Conservation (phyloP, 1,284 basidiomycete species). For the Ceratobasidium sp. region DNA sequence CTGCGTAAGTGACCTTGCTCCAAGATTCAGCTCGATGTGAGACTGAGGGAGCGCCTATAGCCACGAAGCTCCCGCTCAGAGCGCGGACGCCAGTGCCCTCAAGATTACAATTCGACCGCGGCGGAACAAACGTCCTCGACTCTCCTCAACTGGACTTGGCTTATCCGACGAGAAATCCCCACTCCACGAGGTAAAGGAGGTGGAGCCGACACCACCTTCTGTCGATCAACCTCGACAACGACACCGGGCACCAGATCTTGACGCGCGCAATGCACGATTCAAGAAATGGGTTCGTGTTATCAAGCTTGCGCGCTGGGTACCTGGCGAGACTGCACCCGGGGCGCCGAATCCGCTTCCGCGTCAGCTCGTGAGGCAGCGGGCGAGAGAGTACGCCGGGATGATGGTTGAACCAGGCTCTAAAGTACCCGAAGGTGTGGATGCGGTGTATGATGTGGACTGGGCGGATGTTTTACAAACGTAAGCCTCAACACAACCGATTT, state of each 20-base stretch:
- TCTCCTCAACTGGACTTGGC: neutral
- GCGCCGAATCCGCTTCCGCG: slow-evolving; percentile 35
- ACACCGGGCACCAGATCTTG: slow-evolving; percentile 15
- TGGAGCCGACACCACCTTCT: slow-evolving; percentile 5
- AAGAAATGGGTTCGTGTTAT: slow-evolving; percentile 37
- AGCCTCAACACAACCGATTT: neutral
- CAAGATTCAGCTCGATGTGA: slow-evolving; percentile 11
- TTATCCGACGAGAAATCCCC: neutral
- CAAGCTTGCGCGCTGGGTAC: slow-evolving; percentile 17
- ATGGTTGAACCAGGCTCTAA: slow-evolving; percentile 20
- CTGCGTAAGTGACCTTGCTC: slow-evolving; percentile 8
- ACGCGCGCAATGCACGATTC: slow-evolving; percentile 26
- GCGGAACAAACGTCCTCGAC: slow-evolving; percentile 19
- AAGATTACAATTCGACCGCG: slow-evolving; percentile 27
- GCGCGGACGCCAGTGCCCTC: neutral
- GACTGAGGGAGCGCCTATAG: slow-evolving; percentile 36
- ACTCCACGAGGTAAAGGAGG: neutral
- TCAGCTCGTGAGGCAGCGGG: slow-evolving; percentile 33
- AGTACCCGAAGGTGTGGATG: slow-evolving; percentile 15
- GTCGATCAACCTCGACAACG: neutral
- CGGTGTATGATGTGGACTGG: slow-evolving; percentile 29
- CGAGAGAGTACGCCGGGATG: slow-evolving; percentile 27
- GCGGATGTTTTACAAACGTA: slow-evolving; percentile 23
- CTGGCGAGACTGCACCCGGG: slow-evolving; percentile 23
- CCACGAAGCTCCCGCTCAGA: slow-evolving; percentile 24